Base-by-base conservation (phyloP, 352 stramenopile genomes). In the Phytophthora litchii region DNA sequence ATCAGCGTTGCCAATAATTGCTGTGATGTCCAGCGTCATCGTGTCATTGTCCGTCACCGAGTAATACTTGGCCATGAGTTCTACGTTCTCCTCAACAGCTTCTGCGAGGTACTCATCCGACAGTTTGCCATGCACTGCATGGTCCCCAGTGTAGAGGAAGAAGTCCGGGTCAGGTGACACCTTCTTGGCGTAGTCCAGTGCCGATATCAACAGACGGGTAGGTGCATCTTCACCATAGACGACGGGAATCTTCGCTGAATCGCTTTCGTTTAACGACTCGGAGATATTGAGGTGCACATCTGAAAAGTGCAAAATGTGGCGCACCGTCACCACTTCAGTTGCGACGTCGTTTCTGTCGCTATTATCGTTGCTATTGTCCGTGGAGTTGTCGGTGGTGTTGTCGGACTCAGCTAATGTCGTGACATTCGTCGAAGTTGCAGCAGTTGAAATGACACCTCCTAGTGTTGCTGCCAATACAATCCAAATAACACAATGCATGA, bases 261-360 rank as follows among this genome's bases (percentile, higher is more conserved):
- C 72, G 7, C 23, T 50, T 4, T 47, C 65, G 43, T 80, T 62
- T 7, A 86, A 48, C 11, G 69, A 71, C 14, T 54, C 12, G n/a
- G 82, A 89, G 25, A 88, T 67, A 52, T 92, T 91, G 29, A 94
- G 61, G 37, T 94, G 81, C 12, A 92, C 82, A 46, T 94, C 84
- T 14, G 82, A 91, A 47, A 92, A 91, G 67, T 94, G 81, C 52
- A 94, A 67, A 58, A 94, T 92, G 34, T 80, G 65, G 13, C 54
- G 49, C 14, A 66, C 41, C n/a, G 19, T 52, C 49, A 36, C 14
- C 6, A 7, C 32, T 10, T 32, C 21, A 23, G 54, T 45, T 42
- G 2, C n/a, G 4, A 11, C 34, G 31, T 9, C n/a, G 16, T 1
- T 49, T 31, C 34, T 32, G n/a, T 44, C 37, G 14, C 1, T 36